A percentile compares a stretch with the other conserved stretches of the same genome.
phyloP scores from a whole-genome alignment of 768 basidiomycete genomes.

The Suillus placidus region DNA sequence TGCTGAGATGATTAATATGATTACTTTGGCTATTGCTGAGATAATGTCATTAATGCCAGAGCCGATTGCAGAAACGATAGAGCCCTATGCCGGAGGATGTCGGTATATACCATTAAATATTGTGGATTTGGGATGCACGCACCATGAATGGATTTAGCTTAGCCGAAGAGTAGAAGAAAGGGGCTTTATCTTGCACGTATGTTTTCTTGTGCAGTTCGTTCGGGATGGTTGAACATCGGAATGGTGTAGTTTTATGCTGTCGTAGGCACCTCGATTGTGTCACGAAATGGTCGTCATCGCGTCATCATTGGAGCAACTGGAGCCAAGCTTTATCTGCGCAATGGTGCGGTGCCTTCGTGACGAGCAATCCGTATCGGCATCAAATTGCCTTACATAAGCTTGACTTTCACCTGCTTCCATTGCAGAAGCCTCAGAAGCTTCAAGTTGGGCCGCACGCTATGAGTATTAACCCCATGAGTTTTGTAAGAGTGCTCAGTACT shows the following conservation, averaged over 20 bases:
- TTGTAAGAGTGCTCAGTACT: no score
- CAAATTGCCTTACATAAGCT: no score
- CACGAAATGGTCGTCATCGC: neutral
- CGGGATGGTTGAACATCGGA: neutral
- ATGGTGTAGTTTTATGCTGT: neutral
- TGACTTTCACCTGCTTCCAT: no score
- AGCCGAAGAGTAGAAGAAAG: neutral
- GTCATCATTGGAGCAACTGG: slow-evolving; percentile 1
- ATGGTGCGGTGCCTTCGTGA: neutral
- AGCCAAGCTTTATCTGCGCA: neutral
- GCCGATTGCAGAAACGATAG: slow-evolving; percentile 66
- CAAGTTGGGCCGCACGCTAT: no score
- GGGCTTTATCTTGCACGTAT: neutral
- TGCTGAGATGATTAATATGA: slow-evolving; percentile 54
- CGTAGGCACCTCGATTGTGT: neutral
- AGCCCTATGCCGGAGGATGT: slow-evolving; percentile 43
- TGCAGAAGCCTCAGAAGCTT: no score
- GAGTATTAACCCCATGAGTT: no score
- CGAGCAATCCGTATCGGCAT: no score
- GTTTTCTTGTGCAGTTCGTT: neutral
- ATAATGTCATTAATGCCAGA: slow-evolving; percentile 59
- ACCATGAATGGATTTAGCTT: slow-evolving; percentile 13
- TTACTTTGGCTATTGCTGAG: slow-evolving; percentile 56
- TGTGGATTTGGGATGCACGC: neutral
- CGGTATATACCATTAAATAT: neutral